A percentile compares a stretch with the other conserved stretches of the same genome.
These are phyloP conservation scores for Berkeleyomyces basicola DNA, from an alignment of 2,329 filamentous ascomycete genomes.

Conservation along the genomic window DNA sequence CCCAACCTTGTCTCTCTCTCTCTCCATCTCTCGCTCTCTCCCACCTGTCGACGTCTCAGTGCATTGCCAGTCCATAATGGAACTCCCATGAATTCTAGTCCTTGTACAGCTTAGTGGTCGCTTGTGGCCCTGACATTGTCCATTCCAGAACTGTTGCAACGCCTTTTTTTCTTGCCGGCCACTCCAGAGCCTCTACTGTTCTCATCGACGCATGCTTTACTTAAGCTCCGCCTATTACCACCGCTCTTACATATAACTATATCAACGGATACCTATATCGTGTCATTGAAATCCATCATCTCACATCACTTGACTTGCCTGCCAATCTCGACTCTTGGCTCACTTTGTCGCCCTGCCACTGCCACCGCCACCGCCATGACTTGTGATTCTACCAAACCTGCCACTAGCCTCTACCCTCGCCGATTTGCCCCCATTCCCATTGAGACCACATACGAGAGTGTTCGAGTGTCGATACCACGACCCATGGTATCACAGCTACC, in stretches of 20 bases:
- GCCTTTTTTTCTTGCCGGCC: background rate
- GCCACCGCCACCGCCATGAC: conserved; percentile 12
- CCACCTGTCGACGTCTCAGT: background rate
- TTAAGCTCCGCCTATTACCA: background rate
- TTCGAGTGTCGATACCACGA: conserved; percentile 22
- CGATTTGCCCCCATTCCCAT: conserved; percentile 54
- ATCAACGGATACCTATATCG: too few species aligned
- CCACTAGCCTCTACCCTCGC: conserved; percentile 25
- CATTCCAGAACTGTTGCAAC: background rate
- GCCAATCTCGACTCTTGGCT: too few species aligned
- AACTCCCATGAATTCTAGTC: background rate
- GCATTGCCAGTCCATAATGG: background rate
- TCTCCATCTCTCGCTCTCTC: background rate
- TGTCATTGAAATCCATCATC: too few species aligned
- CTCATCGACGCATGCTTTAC: background rate
- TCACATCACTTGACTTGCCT: too few species aligned
- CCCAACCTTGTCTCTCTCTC: background rate
- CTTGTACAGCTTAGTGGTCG: background rate
- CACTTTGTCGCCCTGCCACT: background rate
- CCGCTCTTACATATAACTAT: too few species aligned
- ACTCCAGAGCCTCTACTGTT: background rate
- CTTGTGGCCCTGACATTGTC: conserved; percentile 5
- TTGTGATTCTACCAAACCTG: background rate
- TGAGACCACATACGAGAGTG: conserved; percentile 51
- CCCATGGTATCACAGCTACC: background rate